phyloP scores from a whole-genome alignment of 2,329 filamentous ascomycete species.

The Helicocarpus griseus region DNA sequence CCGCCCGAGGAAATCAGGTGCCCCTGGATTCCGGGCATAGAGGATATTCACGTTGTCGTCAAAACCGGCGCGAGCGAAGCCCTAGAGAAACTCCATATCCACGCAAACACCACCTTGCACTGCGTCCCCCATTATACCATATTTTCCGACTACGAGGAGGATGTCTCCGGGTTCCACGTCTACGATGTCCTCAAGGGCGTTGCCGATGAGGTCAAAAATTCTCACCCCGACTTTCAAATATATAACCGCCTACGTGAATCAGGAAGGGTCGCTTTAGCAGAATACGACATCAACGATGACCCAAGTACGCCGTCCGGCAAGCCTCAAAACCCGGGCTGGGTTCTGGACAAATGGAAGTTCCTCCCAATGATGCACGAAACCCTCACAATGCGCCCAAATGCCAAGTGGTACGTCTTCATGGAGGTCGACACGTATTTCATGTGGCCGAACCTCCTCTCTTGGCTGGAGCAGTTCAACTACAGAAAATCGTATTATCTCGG shows the following conservation, averaged over 20 bases:
- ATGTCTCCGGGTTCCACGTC: constrained; percentile 41
- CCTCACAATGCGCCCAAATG: constrained; percentile 33
- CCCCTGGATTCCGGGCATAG: constrained; percentile 15
- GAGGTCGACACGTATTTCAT: constrained; percentile 51
- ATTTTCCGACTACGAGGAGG: constrained; percentile 49
- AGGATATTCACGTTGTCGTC: constrained; percentile 48
- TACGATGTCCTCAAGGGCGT: constrained; percentile 43
- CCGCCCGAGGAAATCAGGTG: neutral
- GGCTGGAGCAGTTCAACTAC: constrained; percentile 43
- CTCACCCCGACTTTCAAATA: constrained; percentile 41
- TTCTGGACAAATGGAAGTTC: constrained; percentile 51
- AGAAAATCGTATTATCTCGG: constrained; percentile 43
- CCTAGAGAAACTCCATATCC: constrained; percentile 44
- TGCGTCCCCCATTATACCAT: constrained; percentile 48
- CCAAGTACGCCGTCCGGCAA: constrained; percentile 31
- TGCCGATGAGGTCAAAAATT: constrained; percentile 26
- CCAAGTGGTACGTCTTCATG: constrained; percentile 51
- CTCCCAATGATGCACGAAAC: constrained; percentile 46
- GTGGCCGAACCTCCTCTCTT: constrained; percentile 44
- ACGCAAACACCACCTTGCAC: constrained; percentile 45
- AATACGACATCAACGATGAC: constrained; percentile 19
- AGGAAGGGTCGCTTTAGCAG: constrained; percentile 36
- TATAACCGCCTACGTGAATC: constrained; percentile 39
- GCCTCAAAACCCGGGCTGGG: constrained; percentile 41
- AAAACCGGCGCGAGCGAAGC: constrained; percentile 52